Evolutionary conservation across 768 basidiomycete species (phyloP).

Genomic region (Tubosaeta sp.): DNA sequence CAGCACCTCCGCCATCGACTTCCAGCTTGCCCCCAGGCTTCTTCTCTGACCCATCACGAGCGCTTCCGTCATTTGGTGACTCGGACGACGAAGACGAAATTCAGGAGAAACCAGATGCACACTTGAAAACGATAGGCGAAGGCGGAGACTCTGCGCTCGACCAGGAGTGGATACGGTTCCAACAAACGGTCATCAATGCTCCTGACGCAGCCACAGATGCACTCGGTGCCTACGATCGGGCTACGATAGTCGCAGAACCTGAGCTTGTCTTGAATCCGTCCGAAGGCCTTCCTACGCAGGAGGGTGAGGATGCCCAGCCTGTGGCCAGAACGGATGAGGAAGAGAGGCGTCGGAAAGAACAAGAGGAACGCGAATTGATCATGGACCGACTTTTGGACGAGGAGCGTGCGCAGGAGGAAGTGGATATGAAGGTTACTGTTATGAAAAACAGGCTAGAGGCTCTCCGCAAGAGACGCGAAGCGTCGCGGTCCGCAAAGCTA

Average conservation of each 20-base stretch:
- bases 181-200: slow-evolving; percentile 53
- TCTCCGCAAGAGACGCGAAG: slow-evolving; percentile 45
- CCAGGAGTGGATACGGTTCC: slow-evolving; percentile 70
- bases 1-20: slow-evolving; percentile 10
- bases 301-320: slow-evolving; percentile 19
- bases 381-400: slow-evolving; percentile 84
- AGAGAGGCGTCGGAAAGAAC: slow-evolving; percentile 47
- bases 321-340: slow-evolving; percentile 28
- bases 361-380: slow-evolving; percentile 76
- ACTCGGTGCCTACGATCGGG: slow-evolving; percentile 48
- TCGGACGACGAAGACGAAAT: slow-evolving; percentile 43
- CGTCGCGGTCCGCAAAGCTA: slow-evolving; percentile 20
- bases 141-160: slow-evolving; percentile 43
- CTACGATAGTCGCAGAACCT: slow-evolving; percentile 70
- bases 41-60: slow-evolving; percentile 72
- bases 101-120: slow-evolving; percentile 4
- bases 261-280: slow-evolving; percentile 44
- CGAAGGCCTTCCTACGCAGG: slow-evolving; percentile 46
- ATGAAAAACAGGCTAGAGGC: slow-evolving; percentile 66
- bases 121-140: not conserved
- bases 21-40: slow-evolving; percentile 59
- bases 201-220: slow-evolving; percentile 35
- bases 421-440: slow-evolving; percentile 65
- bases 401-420: slow-evolving; percentile 84
- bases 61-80: slow-evolving; percentile 33